Base-by-base conservation (phyloP, 371 early-diverging fungal species). In the Mucor circinelloides region DNA sequence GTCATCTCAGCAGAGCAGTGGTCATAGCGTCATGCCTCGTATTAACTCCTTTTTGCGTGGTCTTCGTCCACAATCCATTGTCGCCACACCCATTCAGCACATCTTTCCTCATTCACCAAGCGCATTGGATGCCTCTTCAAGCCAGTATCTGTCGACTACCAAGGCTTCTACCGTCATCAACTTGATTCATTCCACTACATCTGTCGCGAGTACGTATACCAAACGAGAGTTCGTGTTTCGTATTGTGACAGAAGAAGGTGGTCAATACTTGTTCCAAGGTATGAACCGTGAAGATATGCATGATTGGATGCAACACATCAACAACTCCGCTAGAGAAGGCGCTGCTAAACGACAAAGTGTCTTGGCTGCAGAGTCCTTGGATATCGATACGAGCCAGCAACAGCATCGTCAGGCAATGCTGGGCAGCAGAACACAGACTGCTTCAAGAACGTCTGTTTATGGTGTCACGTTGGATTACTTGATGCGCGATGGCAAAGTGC, bases 221-320 rank as follows among this genome's bases (percentile, higher is more conserved):
- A 91, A 91, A 64, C 86, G 93, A 17, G 91, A 91, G 57, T 89
- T 76, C 76, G 94, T 94, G 13, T 92, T 94, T 70, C 90, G 92
- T 46, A 80, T 94, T 60, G 88, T 92, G 21, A 94, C 92, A 9
- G 94, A 94, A 67, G 94, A 94, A 79, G 94, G 94, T 10, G 91
- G 89, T 0, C 91, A 93, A 76, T 90, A 88, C 46, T 65, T 93
- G 46, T 81, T 94, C 34, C 94, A 94, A 75, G 93, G 89, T 3
- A 74, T 85, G n/a, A 86, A 85, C 38, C 66, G 78, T 23, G 85
- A 88, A 6, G 91, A 93, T 42, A 93, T 94, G 94, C 77, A 85
- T 36, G 90, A 85, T 57, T 94, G 94, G 94, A 87, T 92, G 68
- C 73, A 79, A 10, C 73, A 85, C 9, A 87, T 94, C 67, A 90